phyloP scores from a whole-genome alignment of 257 asterid species.

The Solanum etuberosum region DNA sequence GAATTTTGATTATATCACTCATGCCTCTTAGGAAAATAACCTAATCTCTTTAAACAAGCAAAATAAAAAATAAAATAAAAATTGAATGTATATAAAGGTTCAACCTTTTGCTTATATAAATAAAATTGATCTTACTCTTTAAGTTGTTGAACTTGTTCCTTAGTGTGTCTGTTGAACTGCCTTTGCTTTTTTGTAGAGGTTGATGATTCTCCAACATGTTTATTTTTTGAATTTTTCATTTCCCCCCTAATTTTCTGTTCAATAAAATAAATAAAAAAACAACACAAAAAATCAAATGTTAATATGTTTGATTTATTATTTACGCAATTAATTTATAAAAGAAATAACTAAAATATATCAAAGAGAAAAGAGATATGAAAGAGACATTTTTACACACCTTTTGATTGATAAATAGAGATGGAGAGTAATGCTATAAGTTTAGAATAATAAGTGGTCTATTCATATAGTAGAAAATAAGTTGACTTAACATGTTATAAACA shows the following conservation, averaged over 20 bases:
- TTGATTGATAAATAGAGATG: background rate
- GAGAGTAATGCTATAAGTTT: background rate
- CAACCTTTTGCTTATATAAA: background rate
- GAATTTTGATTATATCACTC: background rate
- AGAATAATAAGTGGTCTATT: background rate
- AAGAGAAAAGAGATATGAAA: background rate
- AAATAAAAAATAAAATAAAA: too few species aligned
- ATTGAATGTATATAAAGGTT: too few species aligned
- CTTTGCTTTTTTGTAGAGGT: background rate
- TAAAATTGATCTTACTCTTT: background rate
- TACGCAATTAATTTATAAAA: too few species aligned
- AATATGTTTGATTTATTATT: too few species aligned
- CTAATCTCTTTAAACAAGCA: background rate
- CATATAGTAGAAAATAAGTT: too few species aligned
- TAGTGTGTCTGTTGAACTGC: too few species aligned
- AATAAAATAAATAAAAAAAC: too few species aligned
- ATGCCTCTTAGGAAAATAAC: background rate
- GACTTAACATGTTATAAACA: background rate
- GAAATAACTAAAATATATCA: background rate
- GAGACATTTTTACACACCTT: background rate
- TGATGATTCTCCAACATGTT: background rate
- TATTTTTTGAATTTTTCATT: too few species aligned
- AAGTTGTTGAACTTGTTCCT: background rate
- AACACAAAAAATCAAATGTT: background rate
- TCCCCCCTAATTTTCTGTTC: too few species aligned